A percentile compares a stretch with the other conserved stretches of the same genome.
These are phyloP conservation scores for Gaertneriomyces sp. DNA, from an alignment of 192 early-diverging fungal genomes.

Conservation along the genomic window DNA sequence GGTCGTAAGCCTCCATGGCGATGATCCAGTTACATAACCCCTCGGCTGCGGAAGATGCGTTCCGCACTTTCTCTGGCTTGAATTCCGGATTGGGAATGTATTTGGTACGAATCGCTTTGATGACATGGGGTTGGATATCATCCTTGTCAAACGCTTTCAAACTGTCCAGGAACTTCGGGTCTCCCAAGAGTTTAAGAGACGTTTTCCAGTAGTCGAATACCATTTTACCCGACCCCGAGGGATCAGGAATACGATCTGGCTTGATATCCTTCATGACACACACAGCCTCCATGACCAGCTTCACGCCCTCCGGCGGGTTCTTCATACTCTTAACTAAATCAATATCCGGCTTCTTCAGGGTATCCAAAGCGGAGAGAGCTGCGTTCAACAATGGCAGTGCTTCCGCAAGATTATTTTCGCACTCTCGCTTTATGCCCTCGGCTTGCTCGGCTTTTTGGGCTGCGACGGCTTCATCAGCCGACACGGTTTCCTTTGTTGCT, in stretches of 20 bases:
- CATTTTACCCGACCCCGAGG: slow-evolving; percentile 60
- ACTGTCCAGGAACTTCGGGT: slow-evolving; percentile 50
- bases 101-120: slow-evolving; percentile 54
- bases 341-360: slow-evolving; percentile 59
- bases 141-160: slow-evolving; percentile 61
- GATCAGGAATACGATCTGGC: slow-evolving; percentile 61
- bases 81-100: slow-evolving; percentile 63
- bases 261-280: slow-evolving; percentile 68
- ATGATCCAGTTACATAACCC: slow-evolving; percentile 60
- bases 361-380: slow-evolving; percentile 55
- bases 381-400: slow-evolving; percentile 57
- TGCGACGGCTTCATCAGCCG: slow-evolving; percentile 57
- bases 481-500: slow-evolving; percentile 50
- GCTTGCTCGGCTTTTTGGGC: slow-evolving; percentile 53
- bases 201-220: slow-evolving; percentile 65
- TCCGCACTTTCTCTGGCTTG: slow-evolving; percentile 61
- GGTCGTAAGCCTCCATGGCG: slow-evolving; percentile 63
- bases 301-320: slow-evolving; percentile 62
- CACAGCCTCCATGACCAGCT: slow-evolving; percentile 62
- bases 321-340: slow-evolving; percentile 65
- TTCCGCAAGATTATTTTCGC: slow-evolving; percentile 56
- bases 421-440: slow-evolving; percentile 55
- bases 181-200: slow-evolving; percentile 56
- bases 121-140: slow-evolving; percentile 55
- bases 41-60: slow-evolving; percentile 62